Percentiles rank a stretch among this genome's conserved stretches.
These are phyloP conservation scores for Blumeriella jaapii DNA, from an alignment of 2,329 filamentous ascomycete species.

Conservation along the genomic window DNA sequence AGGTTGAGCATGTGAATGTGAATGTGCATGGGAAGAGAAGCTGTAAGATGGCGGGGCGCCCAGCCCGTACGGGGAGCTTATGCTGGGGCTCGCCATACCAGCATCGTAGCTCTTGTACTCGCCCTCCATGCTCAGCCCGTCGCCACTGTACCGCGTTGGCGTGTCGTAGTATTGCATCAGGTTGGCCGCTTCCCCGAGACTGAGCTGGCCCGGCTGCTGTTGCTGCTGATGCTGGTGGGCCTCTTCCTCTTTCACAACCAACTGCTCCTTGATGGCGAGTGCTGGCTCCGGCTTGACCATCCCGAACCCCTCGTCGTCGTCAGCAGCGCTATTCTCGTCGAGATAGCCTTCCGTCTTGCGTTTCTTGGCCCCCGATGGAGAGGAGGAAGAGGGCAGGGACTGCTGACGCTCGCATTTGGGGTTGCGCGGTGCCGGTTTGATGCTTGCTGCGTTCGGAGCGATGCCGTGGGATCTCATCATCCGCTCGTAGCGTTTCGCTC, in stretches of 20 bases:
- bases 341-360: conserved; percentile 17
- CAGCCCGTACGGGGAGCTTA: conserved; percentile 5
- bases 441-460: conserved; percentile 18
- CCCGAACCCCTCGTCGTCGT: conserved; percentile 17
- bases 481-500: conserved; percentile 57
- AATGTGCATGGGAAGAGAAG: too few species aligned
- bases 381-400: conserved; percentile 2
- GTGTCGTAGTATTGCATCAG: conserved; percentile 18
- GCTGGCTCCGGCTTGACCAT: conserved; percentile 12
- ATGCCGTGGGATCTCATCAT: conserved; percentile 50
- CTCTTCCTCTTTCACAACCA: conserved; percentile 15
- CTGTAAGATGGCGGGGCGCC: conserved; percentile 6
- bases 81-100: conserved; percentile 2
- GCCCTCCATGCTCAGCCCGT: not conserved
- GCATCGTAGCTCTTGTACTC: conserved; percentile 3
- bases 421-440: conserved; percentile 17
- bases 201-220: conserved; percentile 7
- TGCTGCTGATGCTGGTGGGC: conserved; percentile 1
- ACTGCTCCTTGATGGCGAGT: conserved; percentile 6
- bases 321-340: conserved; percentile 14
- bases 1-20: too few species aligned
- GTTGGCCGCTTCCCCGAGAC: conserved; percentile 10
- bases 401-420: conserved; percentile 11
- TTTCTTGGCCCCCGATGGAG: conserved; percentile 16
- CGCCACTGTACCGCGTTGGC: conserved; percentile 5